Evolutionary conservation across 345 rosid genomes (phyloP), one percentile per base, ranked within the genome.

Genomic region (Citrus australasica): DNA sequence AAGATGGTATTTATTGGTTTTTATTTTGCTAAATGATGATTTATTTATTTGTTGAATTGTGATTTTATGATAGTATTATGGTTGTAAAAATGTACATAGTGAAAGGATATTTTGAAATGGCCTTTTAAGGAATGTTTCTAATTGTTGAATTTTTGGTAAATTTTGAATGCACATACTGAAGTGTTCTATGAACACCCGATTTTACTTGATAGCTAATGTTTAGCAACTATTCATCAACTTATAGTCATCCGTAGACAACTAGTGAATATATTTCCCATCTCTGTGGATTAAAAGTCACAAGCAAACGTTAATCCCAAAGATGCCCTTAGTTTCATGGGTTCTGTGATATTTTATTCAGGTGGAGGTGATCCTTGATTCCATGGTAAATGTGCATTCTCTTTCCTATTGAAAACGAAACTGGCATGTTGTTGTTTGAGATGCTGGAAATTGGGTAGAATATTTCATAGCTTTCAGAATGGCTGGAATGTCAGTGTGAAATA

Each of bases 1-100:
- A 91, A 85, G 97, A 93, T 80, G 98, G 99, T 95, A 87, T 73
- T 35, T 9, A 27, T 1, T 46, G 27, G 42, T 71, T 66, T 59
- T 59, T 67, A 40, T 2, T 55, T n/a, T 2, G 6, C 22, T 25
- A 19, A 28, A 27, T 24, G 56, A 79, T 9, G 33, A 13, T 27
- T 55, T 76, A 32, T 38, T 46, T 73, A 48, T 62, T 60, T 3
- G 11, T 21, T 4, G n/a, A 10, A 27, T 25, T 79, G 9, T 38
- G 22, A 32, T 33, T 7, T 53, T 58, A 27, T 77, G 48, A 24
- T 35, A 22, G 7, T 16, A 24, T 22, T 11, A 35, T 7, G 24
- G 32, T 60, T 37, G 11, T 32, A 66, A 22, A 19, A 33, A 8
- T 32, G 13, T 40, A 7, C 19, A 7, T 10, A 3, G n/a, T 6